Base-by-base conservation (phyloP, 805 yeast genomes). In the Teunomyces funiuensis region DNA sequence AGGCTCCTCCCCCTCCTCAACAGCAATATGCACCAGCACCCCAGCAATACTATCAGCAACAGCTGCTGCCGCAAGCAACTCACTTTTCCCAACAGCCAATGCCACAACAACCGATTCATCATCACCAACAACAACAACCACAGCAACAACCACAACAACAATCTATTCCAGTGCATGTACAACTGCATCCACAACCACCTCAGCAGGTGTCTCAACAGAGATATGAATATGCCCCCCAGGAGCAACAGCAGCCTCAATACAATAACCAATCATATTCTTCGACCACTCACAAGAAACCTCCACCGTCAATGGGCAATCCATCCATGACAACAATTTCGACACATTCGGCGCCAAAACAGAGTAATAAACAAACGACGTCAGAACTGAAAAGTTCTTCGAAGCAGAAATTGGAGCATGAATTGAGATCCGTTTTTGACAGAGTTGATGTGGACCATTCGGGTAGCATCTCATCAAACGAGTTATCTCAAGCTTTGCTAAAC, bases 381-480 rank as follows among this genome's bases (percentile, higher is more conserved):
- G 33, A 28, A 14, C 28, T 42, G 4, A 52, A 53, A 39, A 27
- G 46, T n/a, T 48, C 67, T 3, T 53, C 69, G 19, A 69, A 69
- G 50, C 72, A 66, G 26, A 61, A 66, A 42, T 54, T 77, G 13
- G 82, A 77, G 47, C 57, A 61, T 17, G 79, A 76, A 47, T 61
- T 77, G 37, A 57, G 77, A 28, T 64, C 71, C 4, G 67, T 79
- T 11, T 80, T 80, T 50, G 79, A 74, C 41, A 71, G 72, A 40
- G 80, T 76, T 4, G 85, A 82, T 56, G 61, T 73, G 25, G 71
- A 79, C 50, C 62, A 69, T 28, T 72, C 76, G 30, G 87, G 87
- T 0, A 64, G 55, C 39, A 69, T 83, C 28, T 71, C 82, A 2
- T 79, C 78, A 38, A 58, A 60, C 9, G 90, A 84, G 60, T 67